Evolutionary conservation across 148 eudicot genomes (phyloP), one percentile per base, ranked within the genome.

Genomic region (Chenopodium suecicum): DNA sequence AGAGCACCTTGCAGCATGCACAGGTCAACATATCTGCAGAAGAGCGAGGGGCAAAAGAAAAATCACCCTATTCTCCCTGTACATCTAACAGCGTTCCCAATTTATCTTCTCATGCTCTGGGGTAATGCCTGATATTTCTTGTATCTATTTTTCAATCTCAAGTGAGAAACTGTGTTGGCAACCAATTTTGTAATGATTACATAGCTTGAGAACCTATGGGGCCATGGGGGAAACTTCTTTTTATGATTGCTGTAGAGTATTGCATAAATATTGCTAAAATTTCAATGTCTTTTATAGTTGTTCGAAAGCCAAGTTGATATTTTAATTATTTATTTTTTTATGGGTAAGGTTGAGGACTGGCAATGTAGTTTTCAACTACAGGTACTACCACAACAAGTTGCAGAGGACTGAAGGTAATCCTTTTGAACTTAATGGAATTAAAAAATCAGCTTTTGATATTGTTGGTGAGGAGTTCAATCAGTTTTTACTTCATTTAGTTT

Each of bases 281-380:
- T 37, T 62, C 46, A 60, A 7, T 50, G 41, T 71, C 67, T 19
- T 44, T 37, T 7, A 25, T 54, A 32, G 52, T 6, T 29, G 25
- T 22, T 17, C 16, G 23, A 11, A 67, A 11, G 34, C 75, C 56
- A 50, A 27, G 58, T 52, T 67, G 78, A 17, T 73, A 72, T 58
- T 79, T 68, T 54, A 60, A 52, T 25, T 83, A 60, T 80, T 41
- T 70, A 34, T 58, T 58, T 58, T 17, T 62, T 62, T 20, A 20
- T 62, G 63, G 63, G 63, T 5, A n/a, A 96, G 99, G 97, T 90
- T 96, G 91, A 94, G 99, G 89, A 85, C 90, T 60, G 95, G 99
- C 83, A 96, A 94, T 88, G 98, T 96, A 60, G 81, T 96, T 76
- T 96, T 94, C 88, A 96, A 91, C 91, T 96, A 96, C 86, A 86